phyloP scores from a whole-genome alignment of 2,329 filamentous ascomycete genomes.

The Geosmithia flava region DNA sequence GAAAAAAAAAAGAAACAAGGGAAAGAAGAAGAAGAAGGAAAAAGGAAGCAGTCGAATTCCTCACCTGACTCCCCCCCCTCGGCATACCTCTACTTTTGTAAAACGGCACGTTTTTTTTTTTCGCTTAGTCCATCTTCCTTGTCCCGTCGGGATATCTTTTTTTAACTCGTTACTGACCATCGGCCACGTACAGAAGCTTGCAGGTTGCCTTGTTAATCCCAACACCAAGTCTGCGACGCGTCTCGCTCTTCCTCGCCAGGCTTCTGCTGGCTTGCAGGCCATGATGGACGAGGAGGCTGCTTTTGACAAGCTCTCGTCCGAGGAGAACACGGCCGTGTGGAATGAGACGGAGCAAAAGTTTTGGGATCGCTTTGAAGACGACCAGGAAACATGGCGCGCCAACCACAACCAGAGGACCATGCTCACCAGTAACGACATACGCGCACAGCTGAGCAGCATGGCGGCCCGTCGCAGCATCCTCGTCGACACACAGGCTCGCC shows the following conservation, averaged over 20 bases:
- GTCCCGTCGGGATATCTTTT: not conserved
- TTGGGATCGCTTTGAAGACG: slow-evolving; percentile 14
- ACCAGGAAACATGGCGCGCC: slow-evolving; percentile 10
- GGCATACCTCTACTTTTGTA: not conserved
- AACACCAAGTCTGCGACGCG: not conserved
- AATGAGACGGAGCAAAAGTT: slow-evolving; percentile 21
- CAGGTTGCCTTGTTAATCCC: not conserved
- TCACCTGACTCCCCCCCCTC: not conserved
- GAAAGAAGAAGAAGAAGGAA: not conserved
- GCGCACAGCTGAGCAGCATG: slow-evolving; percentile 15
- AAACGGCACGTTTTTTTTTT: not conserved
- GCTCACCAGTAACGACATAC: slow-evolving; percentile 11
- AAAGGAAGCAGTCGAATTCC: not conserved
- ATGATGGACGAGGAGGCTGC: slow-evolving; percentile 9
- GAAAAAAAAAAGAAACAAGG: too few species aligned
- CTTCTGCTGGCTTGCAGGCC: not conserved
- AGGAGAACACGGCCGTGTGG: slow-evolving; percentile 20
- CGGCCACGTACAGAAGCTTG: not conserved
- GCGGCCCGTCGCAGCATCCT: slow-evolving; percentile 14
- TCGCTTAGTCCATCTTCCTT: not conserved
- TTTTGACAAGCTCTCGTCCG: slow-evolving; percentile 15
- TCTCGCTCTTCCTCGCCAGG: not conserved
- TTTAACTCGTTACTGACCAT: not conserved
- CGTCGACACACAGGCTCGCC: slow-evolving; percentile 12
- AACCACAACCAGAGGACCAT: slow-evolving; percentile 11